Conservation (phyloP, 345 rosid genomes). For the Pseudoturritis turrita region DNA sequence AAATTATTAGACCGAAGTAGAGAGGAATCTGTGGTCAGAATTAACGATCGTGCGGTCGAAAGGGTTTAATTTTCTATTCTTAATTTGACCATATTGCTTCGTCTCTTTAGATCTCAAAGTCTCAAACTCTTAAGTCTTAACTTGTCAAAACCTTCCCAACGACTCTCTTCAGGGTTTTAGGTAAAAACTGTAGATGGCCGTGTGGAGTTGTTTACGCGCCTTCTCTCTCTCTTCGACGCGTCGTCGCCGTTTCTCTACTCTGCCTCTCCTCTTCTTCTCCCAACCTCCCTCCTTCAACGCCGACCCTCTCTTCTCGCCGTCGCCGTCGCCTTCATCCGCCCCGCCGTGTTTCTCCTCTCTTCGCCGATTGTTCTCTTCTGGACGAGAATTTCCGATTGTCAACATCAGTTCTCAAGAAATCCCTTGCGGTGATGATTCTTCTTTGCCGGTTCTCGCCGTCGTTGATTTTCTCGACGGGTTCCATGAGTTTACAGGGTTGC, state of each 20-base stretch:
- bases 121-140: no score
- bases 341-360: neutral
- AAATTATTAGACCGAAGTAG: no score
- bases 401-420: conserved; percentile 10
- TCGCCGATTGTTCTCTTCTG: conserved; percentile 9
- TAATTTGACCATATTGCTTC: no score
- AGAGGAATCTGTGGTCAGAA: no score
- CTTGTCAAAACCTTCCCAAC: no score
- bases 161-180: no score
- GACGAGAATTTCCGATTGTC: neutral
- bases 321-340: neutral
- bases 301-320: neutral
- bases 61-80: no score
- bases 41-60: no score
- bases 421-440: conserved; percentile 33
- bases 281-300: neutral
- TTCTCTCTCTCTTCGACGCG: conserved; percentile 10
- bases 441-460: conserved; percentile 52
- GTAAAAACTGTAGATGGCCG: neutral
- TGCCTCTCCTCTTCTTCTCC: neutral
- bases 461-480: conserved; percentile 52
- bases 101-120: no score
- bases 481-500: conserved; percentile 68
- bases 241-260: conserved; percentile 23
- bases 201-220: conserved; percentile 21